Base-by-base conservation (phyloP, 441 rosid species). In the Syzygium syzygioides region DNA sequence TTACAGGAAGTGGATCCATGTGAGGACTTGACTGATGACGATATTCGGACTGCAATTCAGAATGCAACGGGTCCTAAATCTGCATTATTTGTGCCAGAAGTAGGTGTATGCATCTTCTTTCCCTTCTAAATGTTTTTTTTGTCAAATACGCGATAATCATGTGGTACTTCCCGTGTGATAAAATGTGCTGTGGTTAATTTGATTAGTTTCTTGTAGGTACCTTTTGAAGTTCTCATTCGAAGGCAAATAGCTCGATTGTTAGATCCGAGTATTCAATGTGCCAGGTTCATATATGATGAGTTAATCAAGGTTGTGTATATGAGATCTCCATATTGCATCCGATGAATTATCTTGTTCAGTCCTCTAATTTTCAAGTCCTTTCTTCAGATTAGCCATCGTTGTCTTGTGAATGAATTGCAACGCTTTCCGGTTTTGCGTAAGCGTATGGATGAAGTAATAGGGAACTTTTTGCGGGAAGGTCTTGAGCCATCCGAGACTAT, bases 241-340 rank as follows among this genome's bases (percentile, higher is more conserved):
- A 95, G 98, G 93, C 99, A 98, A 91, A 98, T 98, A 89, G 96
- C 96, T 86, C 98, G 98, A 85, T 92, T 98, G 85, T 92, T 97
- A 87, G 99, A 98, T 92, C 99, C 99, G 79, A 95, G 99, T 93
- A 96, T 97, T 91, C 99, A 98, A 93, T 98, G 99, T 87, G 96
- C 96, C 53, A 95, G 99, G 93, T 98, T 98, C 92, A 95, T 98
- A 89, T 95, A 94, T 91, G 98, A 97, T 91, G 99, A 98, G 91
- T 92, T 98, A 90, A 91, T 95, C 18, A 98, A 97, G 98, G 99
- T 98, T 52, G 80, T 54, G 11, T 48, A 34, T 7, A 17, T 50
- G 54, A 52, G 32, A n/a, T 71, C 50, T 34, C 30, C 86, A 48
- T 20, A 23, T 79, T 89, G 45, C 26, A 57, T 64, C 54, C 62